A percentile compares a stretch with the other conserved stretches of the same genome.
Evolutionary conservation across 2,329 filamentous ascomycete genomes (phyloP).

Genomic region (Pseudopyricularia cyperi): DNA sequence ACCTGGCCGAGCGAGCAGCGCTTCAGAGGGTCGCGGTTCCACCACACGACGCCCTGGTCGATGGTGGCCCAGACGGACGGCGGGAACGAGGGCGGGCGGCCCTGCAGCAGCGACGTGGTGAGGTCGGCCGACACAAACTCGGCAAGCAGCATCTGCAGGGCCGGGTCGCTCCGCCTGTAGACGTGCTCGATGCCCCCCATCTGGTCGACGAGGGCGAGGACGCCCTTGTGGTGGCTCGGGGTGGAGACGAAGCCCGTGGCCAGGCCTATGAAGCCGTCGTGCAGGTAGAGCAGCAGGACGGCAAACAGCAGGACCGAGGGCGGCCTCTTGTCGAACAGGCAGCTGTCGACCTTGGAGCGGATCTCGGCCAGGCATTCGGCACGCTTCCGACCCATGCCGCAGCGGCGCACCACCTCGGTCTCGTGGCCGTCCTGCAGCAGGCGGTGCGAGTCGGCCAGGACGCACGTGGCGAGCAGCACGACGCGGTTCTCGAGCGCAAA

Average conservation of each 20-base stretch:
- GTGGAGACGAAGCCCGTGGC: constrained; percentile 18
- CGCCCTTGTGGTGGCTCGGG: constrained; percentile 20
- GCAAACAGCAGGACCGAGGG: constrained; percentile 21
- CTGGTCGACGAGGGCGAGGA: constrained; percentile 20
- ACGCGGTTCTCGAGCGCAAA: constrained; percentile 19
- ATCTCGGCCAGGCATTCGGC: constrained; percentile 18
- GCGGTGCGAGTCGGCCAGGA: constrained; percentile 18
- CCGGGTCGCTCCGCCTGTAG: constrained; percentile 12
- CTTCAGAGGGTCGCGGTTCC: constrained; percentile 22
- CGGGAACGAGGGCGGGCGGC: constrained; percentile 21
- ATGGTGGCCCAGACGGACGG: constrained; percentile 23
- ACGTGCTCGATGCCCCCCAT: constrained; percentile 15
- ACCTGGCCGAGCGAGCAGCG: constrained; percentile 20
- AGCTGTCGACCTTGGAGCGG: constrained; percentile 12
- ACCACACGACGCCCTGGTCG: constrained; percentile 26
- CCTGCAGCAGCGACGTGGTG: constrained; percentile 25
- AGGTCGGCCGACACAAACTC: constrained; percentile 29
- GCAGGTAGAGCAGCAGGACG: constrained; percentile 27
- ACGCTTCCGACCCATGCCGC: constrained; percentile 12
- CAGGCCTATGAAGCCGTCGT: constrained; percentile 24
- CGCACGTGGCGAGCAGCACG: constrained; percentile 17
- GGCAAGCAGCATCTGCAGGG: constrained; percentile 24
- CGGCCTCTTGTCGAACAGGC: constrained; percentile 14
- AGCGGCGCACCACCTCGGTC: constrained; percentile 7
- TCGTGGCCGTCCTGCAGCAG: constrained; percentile 17